Conservation (phyloP, 805 yeast species). For the Candida takata region DNA sequence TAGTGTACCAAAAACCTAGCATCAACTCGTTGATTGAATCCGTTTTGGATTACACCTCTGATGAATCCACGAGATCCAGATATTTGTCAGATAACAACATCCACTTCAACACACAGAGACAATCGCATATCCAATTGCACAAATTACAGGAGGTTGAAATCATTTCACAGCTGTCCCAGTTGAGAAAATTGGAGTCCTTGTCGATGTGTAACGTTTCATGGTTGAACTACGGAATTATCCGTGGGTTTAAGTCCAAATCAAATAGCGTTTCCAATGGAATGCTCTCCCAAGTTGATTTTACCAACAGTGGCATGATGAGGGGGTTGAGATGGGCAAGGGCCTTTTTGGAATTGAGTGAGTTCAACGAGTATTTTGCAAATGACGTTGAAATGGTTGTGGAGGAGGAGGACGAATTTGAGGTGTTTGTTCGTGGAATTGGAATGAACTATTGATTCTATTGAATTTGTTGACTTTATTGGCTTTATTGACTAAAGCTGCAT, state of each 20-base stretch:
- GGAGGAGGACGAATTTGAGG: slow-evolving; percentile 2
- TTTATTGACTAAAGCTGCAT: no score
- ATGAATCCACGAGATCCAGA: neutral
- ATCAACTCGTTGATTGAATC: slow-evolving; percentile 19
- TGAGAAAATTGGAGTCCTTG: slow-evolving; percentile 30
- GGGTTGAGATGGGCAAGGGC: slow-evolving; percentile 38
- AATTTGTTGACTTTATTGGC: neutral
- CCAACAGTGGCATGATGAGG: slow-evolving; percentile 44
- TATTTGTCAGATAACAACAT: slow-evolving; percentile 19
- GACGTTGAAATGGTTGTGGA: slow-evolving; percentile 12
- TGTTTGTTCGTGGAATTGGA: slow-evolving; percentile 17
- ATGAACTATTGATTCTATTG: slow-evolving; percentile 18
- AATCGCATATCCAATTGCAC: slow-evolving; percentile 14
- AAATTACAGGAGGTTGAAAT: slow-evolving; percentile 21
- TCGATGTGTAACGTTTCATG: slow-evolving; percentile 38
- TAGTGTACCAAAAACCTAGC: slow-evolving; percentile 21
- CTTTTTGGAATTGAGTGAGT: slow-evolving; percentile 8
- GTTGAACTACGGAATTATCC: slow-evolving; percentile 35
- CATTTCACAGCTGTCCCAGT: slow-evolving; percentile 23
- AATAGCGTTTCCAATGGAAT: slow-evolving; percentile 11
- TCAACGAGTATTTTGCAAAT: slow-evolving; percentile 13
- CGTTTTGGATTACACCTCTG: slow-evolving; percentile 5
- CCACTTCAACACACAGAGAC: slow-evolving; percentile 16
- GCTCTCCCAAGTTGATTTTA: slow-evolving; percentile 30
- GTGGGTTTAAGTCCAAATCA: slow-evolving; percentile 22